These are phyloP conservation scores for Aspergillus tamarii DNA, from an alignment of 2,329 filamentous ascomycete species.

Conservation along the genomic window DNA sequence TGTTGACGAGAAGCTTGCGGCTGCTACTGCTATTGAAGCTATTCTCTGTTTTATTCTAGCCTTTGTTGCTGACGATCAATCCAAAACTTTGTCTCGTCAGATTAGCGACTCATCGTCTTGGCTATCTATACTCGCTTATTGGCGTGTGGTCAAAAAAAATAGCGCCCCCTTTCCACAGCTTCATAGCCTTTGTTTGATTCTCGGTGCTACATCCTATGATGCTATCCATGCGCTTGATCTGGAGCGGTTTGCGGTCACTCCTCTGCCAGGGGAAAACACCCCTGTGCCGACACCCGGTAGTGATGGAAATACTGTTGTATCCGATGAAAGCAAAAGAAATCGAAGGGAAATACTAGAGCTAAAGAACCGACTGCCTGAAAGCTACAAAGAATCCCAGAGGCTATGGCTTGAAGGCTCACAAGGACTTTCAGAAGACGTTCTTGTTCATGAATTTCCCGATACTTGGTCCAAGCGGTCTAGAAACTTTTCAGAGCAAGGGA, in stretches of 20 bases:
- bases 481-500: conserved; percentile 41
- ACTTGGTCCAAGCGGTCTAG: conserved; percentile 49
- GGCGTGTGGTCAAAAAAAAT: conserved; percentile 47
- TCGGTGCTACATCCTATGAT: conserved; percentile 52
- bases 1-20: conserved; percentile 41
- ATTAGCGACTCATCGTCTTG: conserved; percentile 47
- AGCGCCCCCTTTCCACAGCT: conserved; percentile 45
- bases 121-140: conserved; percentile 52
- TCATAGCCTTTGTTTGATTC: conserved; percentile 47
- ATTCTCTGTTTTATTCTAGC: conserved; percentile 53
- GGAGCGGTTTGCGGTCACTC: conserved; percentile 46
- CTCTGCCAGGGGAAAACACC: conserved; percentile 43
- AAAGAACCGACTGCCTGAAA: conserved; percentile 44
- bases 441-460: conserved; percentile 45
- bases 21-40: conserved; percentile 47
- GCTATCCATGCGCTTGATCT: conserved; percentile 49
- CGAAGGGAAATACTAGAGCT: conserved; percentile 45
- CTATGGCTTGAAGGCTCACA: conserved; percentile 49
- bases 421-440: conserved; percentile 44
- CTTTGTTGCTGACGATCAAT: conserved; percentile 48
- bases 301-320: conserved; percentile 42
- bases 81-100: conserved; percentile 40
- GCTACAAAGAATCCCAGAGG: conserved; percentile 45
- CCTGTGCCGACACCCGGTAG: conserved; percentile 48
- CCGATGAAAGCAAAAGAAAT: conserved; percentile 41